These are phyloP conservation scores for Penicillium diatomitis DNA, from an alignment of 495 filamentous ascomycete genomes.

Conservation along the genomic window DNA sequence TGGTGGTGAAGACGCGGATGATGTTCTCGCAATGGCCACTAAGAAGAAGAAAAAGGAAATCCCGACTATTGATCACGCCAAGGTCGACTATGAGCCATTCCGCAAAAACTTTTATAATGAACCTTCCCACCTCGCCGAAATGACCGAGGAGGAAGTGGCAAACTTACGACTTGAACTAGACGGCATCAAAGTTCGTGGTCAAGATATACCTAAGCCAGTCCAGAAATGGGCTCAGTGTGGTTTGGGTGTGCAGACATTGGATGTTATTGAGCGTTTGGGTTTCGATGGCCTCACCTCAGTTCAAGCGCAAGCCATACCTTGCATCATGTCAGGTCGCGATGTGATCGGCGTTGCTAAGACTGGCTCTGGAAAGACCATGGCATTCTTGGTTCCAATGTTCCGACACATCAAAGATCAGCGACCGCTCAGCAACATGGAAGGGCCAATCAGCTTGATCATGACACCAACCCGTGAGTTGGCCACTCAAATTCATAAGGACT, in stretches of 20 bases:
- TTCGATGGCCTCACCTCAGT: conserved; percentile 88
- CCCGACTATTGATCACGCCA: conserved; percentile 73
- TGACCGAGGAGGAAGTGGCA: conserved; percentile 78
- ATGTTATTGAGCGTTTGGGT: conserved; percentile 74
- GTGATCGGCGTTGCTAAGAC: conserved; percentile 97
- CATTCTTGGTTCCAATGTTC: conserved; percentile 93
- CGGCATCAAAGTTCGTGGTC: conserved; percentile 84
- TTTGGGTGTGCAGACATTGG: conserved; percentile 75
- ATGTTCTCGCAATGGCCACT: conserved; percentile 76
- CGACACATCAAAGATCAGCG: conserved; percentile 93
- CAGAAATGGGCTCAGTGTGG: conserved; percentile 96
- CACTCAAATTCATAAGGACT: conserved; percentile 88
- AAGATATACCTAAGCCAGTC: conserved; percentile 84
- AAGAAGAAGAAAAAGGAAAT: conserved; percentile 98
- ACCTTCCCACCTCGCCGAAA: conserved; percentile 68
- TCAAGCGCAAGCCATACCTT: conserved; percentile 88
- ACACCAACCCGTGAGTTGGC: conserved; percentile 93
- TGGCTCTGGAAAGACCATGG: conserved; percentile 93
- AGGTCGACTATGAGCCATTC: conserved; percentile 76
- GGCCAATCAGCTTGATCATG: conserved; percentile 81
- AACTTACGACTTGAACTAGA: conserved; percentile 80
- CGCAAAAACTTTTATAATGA: conserved; percentile 92
- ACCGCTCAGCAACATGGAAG: conserved; percentile 73
- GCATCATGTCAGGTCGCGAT: conserved; percentile 93
- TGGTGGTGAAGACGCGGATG: conserved; percentile 61